Conservation (phyloP, 805 yeast genomes). For the Starmerella apis region DNA sequence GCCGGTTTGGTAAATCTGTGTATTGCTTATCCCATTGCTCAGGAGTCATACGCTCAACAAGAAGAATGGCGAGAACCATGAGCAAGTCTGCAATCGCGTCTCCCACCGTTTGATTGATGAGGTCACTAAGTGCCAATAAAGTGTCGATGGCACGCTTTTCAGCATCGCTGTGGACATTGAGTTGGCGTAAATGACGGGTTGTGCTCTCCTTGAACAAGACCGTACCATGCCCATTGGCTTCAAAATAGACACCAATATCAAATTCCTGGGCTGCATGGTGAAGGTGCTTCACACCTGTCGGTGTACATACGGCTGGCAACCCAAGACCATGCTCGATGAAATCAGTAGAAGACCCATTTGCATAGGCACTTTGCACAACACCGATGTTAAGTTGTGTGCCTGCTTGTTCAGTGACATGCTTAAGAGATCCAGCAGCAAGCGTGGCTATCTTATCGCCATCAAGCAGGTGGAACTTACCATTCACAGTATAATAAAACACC, state of each 20-base stretch:
- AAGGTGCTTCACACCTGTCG: conserved; percentile 93
- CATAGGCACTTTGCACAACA: conserved; percentile 95
- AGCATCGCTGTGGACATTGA: conserved; percentile 35
- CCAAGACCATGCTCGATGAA: conserved; percentile 51
- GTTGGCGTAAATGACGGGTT: conserved; percentile 33
- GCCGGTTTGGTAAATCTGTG: conserved; percentile 74
- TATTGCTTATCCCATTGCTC: conserved; percentile 66
- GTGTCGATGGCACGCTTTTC: conserved; percentile 44
- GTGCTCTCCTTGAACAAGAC: conserved; percentile 61
- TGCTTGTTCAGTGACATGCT: conserved; percentile 40
- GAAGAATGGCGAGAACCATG: conserved; percentile 56
- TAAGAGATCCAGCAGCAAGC: conserved; percentile 57
- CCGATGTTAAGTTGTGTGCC: conserved; percentile 46
- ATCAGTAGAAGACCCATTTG: conserved; percentile 82
- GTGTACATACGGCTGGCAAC: conserved; percentile 75
- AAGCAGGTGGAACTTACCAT: conserved; percentile 35
- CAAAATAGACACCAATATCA: conserved; percentile 90
- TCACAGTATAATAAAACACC: conserved; percentile 48
- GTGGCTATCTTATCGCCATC: conserved; percentile 95
- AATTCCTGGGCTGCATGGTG: conserved; percentile 82
- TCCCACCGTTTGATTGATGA: conserved; percentile 96
- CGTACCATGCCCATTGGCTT: conserved; percentile 99
- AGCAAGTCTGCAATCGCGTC: conserved; percentile 92
- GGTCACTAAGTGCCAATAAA: conserved; percentile 49
- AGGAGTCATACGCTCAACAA: conserved; percentile 49